Base-by-base conservation (phyloP, 2,329 filamentous ascomycete genomes). In the Botrytis byssoidea region DNA sequence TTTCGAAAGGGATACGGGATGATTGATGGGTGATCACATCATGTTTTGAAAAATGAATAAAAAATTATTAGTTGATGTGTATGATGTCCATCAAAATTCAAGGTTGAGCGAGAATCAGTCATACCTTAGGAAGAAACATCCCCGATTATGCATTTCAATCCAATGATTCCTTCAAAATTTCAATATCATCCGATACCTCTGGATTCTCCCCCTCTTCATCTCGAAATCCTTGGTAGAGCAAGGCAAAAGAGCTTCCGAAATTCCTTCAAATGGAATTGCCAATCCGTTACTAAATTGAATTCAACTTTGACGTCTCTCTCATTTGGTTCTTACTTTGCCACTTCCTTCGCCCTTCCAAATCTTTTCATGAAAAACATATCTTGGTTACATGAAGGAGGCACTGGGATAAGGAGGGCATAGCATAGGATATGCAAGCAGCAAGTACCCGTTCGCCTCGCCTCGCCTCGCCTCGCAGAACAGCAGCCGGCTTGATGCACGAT, bases 401-500 rank as follows among this genome's bases (percentile, higher is more conserved):
- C 32, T 37, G 48, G 48, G 20, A 57, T 20, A 69, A 29, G 66
- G 66, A 40, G 37, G 35, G 65, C 32, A 68, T 68, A 57, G 48
- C 48, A 69, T 57, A 69, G 66, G 66, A 69, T 69, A 69, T 69
- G 66, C 66, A 68, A 55, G 66, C 66, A 68, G 66, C 48, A 68
- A 68, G 66, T 68, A 68, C 66, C 66, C 66, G 66, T 68, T 68
- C 66, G 66, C 66, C 66, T 68, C 48, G 64, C 64, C 44, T 67
- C 48, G 64, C 64, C 44, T 67, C 64, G 65, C 65, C 63, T 66
- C 63, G 44, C 63, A 66, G 63, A 68, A 55, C 35, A 68, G 48
- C 25, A 68, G 65, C 66, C 66, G 66, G 66, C 66, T 69, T 69
- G 66, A 69, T 69, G 66, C 66, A 69, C 66, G 66, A 69, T 69